These are phyloP conservation scores for Penicillium sp. DNA, from an alignment of 2,329 filamentous ascomycete species.

Conservation along the genomic window DNA sequence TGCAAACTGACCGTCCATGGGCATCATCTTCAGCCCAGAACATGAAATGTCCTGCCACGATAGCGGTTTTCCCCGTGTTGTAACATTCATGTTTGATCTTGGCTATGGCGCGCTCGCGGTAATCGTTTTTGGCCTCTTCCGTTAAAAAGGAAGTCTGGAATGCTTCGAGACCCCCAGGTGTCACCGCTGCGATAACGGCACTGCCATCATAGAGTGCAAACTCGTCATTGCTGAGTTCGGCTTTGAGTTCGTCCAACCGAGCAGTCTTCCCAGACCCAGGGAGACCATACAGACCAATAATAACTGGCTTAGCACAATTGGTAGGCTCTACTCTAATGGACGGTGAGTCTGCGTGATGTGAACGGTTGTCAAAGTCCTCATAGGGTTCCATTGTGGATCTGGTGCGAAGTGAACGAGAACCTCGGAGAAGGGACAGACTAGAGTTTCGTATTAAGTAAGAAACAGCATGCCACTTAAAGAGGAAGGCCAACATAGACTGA, in stretches of 20 bases:
- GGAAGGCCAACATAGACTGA: not conserved
- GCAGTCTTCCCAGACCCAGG: conserved; percentile 54
- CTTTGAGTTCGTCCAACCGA: conserved; percentile 42
- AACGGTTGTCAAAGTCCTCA: not conserved
- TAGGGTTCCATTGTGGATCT: not conserved
- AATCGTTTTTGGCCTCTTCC: conserved; percentile 35
- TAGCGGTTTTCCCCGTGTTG: conserved; percentile 32
- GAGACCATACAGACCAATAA: conserved; percentile 57
- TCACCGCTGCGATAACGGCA: conserved; percentile 42
- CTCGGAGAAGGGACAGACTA: no score
- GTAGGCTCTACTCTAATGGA: not conserved
- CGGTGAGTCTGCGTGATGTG: conserved; percentile 4
- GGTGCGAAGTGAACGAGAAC: no score
- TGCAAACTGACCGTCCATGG: conserved; percentile 38
- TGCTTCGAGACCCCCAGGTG: conserved; percentile 46
- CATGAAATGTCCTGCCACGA: conserved; percentile 57
- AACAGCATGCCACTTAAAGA: not conserved
- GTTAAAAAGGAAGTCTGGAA: conserved; percentile 42
- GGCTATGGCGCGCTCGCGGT: conserved; percentile 47
- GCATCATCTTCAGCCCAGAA: conserved; percentile 46
- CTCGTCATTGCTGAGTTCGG: conserved; percentile 27
- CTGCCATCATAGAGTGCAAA: conserved; percentile 56
- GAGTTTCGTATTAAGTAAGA: not conserved
- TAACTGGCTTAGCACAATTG: conserved; percentile 21
- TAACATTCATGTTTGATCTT: conserved; percentile 41